These are phyloP conservation scores for Mycena epipterygia DNA, from an alignment of 768 basidiomycete genomes.

Conservation along the genomic window DNA sequence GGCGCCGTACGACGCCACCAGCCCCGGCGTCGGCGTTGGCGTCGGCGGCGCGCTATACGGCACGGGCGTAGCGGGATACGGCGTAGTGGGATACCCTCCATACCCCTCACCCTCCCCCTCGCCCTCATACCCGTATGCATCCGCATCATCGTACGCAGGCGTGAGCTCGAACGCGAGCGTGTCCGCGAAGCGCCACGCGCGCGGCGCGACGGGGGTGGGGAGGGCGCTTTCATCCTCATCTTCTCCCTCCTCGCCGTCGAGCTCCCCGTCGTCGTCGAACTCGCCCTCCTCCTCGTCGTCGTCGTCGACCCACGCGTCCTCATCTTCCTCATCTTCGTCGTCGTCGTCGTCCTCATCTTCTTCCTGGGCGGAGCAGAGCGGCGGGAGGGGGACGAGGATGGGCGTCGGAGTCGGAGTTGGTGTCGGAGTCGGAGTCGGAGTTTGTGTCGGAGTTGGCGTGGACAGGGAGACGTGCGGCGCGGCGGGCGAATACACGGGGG, in stretches of 20 bases:
- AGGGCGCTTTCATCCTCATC: constrained; percentile 6
- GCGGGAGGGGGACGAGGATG: constrained; percentile 17
- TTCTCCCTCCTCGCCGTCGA: not conserved
- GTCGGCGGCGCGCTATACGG: no score
- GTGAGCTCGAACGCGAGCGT: not conserved
- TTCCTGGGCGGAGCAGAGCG: not conserved
- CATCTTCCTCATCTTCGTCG: not conserved
- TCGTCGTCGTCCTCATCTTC: not conserved
- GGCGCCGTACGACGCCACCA: not conserved
- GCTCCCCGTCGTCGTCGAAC: not conserved
- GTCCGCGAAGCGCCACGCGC: not conserved
- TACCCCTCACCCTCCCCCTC: no score
- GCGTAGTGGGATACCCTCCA: no score
- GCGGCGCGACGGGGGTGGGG: constrained; percentile 6
- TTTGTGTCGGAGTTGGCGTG: no score
- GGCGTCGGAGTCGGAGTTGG: not conserved
- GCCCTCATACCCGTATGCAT: no score
- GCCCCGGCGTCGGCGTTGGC: not conserved
- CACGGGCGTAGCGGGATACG: no score
- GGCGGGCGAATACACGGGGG: no score
- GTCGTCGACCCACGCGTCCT: constrained; percentile 2
- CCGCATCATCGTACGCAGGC: not conserved
- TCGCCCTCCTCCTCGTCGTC: not conserved
- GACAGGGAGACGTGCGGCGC: no score
- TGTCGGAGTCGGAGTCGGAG: not conserved